Conservation (phyloP, 257 asterid species). For the Plantago major region DNA sequence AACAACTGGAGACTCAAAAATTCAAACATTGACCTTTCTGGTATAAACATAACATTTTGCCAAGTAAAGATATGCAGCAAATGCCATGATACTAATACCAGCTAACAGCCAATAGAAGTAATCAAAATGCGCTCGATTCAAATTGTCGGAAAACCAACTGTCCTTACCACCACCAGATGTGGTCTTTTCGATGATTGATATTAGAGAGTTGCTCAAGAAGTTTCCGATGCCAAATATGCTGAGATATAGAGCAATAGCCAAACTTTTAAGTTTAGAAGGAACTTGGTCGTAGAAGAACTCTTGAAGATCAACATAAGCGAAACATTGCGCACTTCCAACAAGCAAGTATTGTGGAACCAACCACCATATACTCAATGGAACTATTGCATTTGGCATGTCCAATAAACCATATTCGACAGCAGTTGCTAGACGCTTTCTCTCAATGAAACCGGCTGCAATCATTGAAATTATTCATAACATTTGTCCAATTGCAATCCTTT, state of each 20-base stretch:
- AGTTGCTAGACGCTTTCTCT: conserved; percentile 8
- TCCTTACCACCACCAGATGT: conserved; percentile 18
- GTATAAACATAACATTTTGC: conserved; percentile 17
- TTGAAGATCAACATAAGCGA: conserved; percentile 6
- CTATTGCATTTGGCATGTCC: conserved; percentile 9
- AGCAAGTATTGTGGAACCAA: conserved; percentile 13
- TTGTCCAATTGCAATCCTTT: conserved; percentile 16
- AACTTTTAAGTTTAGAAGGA: conserved; percentile 14
- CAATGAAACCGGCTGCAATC: conserved; percentile 14
- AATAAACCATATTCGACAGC: conserved; percentile 11
- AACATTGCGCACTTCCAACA: conserved; percentile 1
- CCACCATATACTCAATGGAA: conserved; percentile 20
- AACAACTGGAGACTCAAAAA: neutral
- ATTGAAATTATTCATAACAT: conserved; percentile 12
- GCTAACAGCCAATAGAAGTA: conserved; percentile 21
- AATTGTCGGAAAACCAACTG: conserved; percentile 21
- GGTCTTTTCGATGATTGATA: conserved; percentile 17
- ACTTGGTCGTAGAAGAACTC: conserved; percentile 16
- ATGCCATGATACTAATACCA: neutral
- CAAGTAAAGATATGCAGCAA: conserved; percentile 8
- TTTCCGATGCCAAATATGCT: conserved; percentile 20
- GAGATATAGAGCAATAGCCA: conserved; percentile 15
- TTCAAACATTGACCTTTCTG: conserved; percentile 2
- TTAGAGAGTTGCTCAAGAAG: conserved; percentile 12
- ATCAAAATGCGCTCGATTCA: conserved; percentile 19